Conservation (phyloP, 2,329 filamentous ascomycete species). For the Monosporascus sp. region DNA sequence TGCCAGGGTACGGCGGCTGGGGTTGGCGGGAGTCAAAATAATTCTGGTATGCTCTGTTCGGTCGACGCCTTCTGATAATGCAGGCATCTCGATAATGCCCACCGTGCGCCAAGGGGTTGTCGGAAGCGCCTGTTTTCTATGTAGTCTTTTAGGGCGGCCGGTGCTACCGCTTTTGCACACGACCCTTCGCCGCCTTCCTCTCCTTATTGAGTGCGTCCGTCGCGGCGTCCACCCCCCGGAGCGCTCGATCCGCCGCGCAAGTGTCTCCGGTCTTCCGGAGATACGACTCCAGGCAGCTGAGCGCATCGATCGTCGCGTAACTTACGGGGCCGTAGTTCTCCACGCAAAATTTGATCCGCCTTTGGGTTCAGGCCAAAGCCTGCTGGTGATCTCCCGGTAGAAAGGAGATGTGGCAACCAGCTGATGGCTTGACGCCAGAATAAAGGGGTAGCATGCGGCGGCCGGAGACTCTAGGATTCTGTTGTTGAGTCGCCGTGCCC, state of each 20-base stretch:
- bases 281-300: neutral
- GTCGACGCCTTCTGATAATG: too few species aligned
- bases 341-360: neutral
- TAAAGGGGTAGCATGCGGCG: neutral
- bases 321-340: neutral
- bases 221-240: neutral
- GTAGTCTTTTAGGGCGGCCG: neutral
- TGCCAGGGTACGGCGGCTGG: too few species aligned
- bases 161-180: neutral
- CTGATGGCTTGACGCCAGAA: neutral
- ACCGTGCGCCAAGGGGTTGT: too few species aligned
- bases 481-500: neutral
- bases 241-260: neutral
- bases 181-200: neutral
- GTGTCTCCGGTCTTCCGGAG: neutral
- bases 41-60: too few species aligned
- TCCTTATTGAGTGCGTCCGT: neutral
- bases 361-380: neutral
- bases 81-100: too few species aligned
- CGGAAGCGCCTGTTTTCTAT: neutral
- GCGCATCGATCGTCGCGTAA: neutral
- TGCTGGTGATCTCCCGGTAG: neutral
- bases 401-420: neutral
- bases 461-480: neutral
- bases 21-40: too few species aligned